phyloP scores from a whole-genome alignment of 768 basidiomycete species.

The Mycena sanguinolenta region DNA sequence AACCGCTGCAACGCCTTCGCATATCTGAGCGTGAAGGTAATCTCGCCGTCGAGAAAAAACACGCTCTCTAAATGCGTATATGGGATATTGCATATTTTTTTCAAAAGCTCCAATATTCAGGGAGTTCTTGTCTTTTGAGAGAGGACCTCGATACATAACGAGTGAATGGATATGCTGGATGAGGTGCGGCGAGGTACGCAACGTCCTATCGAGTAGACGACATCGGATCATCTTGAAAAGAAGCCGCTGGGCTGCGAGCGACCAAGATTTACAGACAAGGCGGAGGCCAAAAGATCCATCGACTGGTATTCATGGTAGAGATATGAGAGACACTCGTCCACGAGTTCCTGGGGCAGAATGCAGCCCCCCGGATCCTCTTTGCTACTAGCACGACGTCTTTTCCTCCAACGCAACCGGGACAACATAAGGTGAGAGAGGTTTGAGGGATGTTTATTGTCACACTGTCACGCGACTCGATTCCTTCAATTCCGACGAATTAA shows the following conservation, averaged over 20 bases:
- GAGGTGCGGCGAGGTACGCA: not conserved
- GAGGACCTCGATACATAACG: not conserved
- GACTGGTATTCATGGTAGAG: not conserved
- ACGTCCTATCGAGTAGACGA: not conserved
- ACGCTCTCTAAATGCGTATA: not conserved
- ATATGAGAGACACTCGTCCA: not conserved
- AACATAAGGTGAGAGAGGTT: no score
- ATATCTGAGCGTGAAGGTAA: not conserved
- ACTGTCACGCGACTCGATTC: no score
- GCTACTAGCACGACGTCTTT: not conserved
- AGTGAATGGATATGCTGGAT: not conserved
- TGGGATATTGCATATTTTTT: not conserved
- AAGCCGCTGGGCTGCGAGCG: not conserved
- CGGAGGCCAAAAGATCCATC: not conserved
- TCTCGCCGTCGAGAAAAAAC: not conserved
- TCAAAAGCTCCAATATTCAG: not conserved
- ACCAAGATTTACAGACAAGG: not conserved
- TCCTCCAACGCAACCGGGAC: no score
- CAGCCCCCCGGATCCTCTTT: not conserved
- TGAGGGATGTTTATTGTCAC: no score
- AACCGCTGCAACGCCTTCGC: not conserved
- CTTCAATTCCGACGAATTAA: no score
- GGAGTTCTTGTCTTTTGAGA: not conserved
- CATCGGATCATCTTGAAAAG: not conserved
- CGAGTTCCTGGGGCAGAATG: not conserved